Conservation (phyloP, 805 yeast genomes). For the Monosporozyma unispora region DNA sequence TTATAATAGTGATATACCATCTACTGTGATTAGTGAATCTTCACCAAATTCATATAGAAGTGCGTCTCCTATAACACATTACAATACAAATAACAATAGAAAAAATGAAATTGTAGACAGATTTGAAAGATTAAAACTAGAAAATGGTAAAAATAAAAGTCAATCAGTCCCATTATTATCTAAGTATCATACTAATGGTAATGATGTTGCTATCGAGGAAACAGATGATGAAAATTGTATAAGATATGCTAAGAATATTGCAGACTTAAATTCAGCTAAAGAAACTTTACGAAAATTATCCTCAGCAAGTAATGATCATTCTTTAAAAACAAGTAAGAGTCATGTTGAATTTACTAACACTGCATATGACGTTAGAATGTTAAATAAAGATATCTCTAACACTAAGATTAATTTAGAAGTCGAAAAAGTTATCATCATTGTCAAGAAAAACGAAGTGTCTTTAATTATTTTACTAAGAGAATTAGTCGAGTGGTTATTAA, state of each 20-base stretch:
- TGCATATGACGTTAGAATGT: slow-evolving; percentile 69
- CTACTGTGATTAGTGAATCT: neutral
- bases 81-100: neutral
- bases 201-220: slow-evolving; percentile 4
- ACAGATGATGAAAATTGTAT: slow-evolving; percentile 3
- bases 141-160: neutral
- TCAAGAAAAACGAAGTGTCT: slow-evolving; percentile 71
- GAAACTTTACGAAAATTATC: slow-evolving; percentile 18
- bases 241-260: neutral
- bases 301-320: slow-evolving; percentile 3
- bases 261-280: slow-evolving; percentile 14
- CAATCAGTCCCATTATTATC: slow-evolving; percentile 5
- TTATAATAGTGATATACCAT: neutral
- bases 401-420: slow-evolving; percentile 63
- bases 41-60: neutral
- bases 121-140: slow-evolving; percentile 5
- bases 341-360: slow-evolving; percentile 75
- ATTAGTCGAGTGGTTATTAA: slow-evolving; percentile 63
- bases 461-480: slow-evolving; percentile 64
- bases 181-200: neutral
- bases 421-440: slow-evolving; percentile 64
- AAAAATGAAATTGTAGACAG: neutral
- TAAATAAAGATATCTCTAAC: slow-evolving; percentile 59
- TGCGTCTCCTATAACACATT: neutral
- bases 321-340: slow-evolving; percentile 9